Conservation (phyloP, 306 rosid genomes). For the Bauhinia variegata region DNA sequence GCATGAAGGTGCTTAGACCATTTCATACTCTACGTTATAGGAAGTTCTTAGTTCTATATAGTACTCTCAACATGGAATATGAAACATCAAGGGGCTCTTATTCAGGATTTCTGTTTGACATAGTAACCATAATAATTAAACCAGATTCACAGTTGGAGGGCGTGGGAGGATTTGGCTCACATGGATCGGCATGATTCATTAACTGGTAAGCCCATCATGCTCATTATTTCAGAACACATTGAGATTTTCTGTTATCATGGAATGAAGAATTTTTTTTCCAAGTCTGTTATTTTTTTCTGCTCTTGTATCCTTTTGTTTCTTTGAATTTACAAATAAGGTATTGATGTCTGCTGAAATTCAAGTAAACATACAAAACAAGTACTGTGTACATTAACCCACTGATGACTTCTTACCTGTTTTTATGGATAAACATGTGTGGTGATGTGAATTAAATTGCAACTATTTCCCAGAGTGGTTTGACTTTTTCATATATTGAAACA, state of each 20-base stretch:
- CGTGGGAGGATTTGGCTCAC: constrained; percentile 91
- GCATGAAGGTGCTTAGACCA: too few relatives aligned
- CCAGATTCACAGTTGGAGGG: constrained; percentile 98
- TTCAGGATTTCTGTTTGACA: not conserved
- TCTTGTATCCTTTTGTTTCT: not conserved
- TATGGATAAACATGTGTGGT: constrained; percentile 1
- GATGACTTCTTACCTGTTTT: not conserved
- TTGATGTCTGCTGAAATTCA: constrained; percentile 7
- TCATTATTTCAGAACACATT: not conserved
- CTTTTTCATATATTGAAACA: constrained; percentile 45
- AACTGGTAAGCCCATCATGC: constrained; percentile 57
- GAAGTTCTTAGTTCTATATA: constrained; percentile 5
- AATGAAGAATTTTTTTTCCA: not conserved
- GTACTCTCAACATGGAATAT: not conserved
- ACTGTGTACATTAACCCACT: constrained; percentile 9
- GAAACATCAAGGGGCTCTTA: constrained; percentile 21
- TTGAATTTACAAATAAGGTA: not conserved
- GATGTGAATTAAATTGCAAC: constrained; percentile 22
- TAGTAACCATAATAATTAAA: constrained; percentile 31
- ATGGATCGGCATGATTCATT: constrained; percentile 64
- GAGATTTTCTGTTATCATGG: not conserved
- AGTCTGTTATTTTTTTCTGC: not conserved
- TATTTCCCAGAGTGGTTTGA: constrained; percentile 1
- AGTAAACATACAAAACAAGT: not conserved
- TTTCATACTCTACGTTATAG: not conserved